These are phyloP conservation scores for Boletus vermiculosoides DNA, from an alignment of 768 basidiomycete genomes.

Conservation along the genomic window DNA sequence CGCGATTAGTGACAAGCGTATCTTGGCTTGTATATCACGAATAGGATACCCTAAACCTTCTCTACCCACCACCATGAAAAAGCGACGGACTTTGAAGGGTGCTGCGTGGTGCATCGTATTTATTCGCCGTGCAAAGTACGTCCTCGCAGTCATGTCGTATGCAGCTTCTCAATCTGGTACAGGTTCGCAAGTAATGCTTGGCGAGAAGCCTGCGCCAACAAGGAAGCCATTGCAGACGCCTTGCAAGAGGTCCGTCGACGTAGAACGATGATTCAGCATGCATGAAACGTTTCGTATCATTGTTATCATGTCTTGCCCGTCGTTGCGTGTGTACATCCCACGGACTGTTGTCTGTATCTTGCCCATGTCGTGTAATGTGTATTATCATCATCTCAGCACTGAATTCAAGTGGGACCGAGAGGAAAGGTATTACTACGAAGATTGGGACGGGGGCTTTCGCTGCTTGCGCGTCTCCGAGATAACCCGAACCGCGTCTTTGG, in stretches of 20 bases:
- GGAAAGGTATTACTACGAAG: conserved; percentile 9
- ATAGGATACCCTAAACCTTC: conserved; percentile 63
- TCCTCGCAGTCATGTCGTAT: conserved; percentile 1
- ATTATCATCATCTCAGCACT: conserved; percentile 14
- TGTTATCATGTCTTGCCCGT: not conserved
- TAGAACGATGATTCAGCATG: conserved; percentile 31
- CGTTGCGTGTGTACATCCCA: not conserved
- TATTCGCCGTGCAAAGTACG: conserved; percentile 62
- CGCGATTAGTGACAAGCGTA: conserved; percentile 56
- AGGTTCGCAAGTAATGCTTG: conserved; percentile 64
- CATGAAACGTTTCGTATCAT: conserved; percentile 8
- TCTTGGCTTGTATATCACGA: conserved; percentile 71
- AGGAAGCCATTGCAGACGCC: conserved; percentile 61
- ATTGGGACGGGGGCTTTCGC: conserved; percentile 27
- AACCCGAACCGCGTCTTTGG: conserved; percentile 70
- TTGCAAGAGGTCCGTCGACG: conserved; percentile 67
- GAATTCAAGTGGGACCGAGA: not conserved
- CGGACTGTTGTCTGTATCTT: conserved; percentile 21
- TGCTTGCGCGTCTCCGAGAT: conserved; percentile 39
- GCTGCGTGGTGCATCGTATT: conserved; percentile 61
- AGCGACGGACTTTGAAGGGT: conserved; percentile 52
- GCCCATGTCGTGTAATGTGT: conserved; percentile 19
- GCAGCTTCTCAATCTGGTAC: conserved; percentile 10
- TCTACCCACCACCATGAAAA: conserved; percentile 38
- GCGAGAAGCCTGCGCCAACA: conserved; percentile 60